Evolutionary conservation across 257 asterid species (phyloP).

Genomic region (Nemophila menziesii): DNA sequence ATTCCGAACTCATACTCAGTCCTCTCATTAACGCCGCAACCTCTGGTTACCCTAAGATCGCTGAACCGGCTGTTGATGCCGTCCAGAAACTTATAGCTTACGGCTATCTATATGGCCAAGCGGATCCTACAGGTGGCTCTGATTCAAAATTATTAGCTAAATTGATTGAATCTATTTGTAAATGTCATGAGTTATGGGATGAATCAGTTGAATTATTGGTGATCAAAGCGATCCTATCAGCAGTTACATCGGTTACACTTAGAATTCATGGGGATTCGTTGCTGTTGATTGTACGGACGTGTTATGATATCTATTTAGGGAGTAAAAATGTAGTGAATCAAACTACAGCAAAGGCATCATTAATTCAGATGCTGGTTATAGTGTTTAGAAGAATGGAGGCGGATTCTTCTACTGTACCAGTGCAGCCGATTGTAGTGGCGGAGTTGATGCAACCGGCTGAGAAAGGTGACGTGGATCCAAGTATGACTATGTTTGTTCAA

Average conservation of each 20-base stretch:
- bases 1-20: slow-evolving; percentile 61
- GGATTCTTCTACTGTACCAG: slow-evolving; percentile 74
- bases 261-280: slow-evolving; percentile 86
- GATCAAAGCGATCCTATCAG: slow-evolving; percentile 69
- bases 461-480: slow-evolving; percentile 67
- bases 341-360: slow-evolving; percentile 87
- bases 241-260: slow-evolving; percentile 71
- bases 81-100: slow-evolving; percentile 81
- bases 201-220: slow-evolving; percentile 69
- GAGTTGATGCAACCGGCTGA: slow-evolving; percentile 86
- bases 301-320: slow-evolving; percentile 66
- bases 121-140: slow-evolving; percentile 61
- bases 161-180: slow-evolving; percentile 72
- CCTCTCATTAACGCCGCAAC: slow-evolving; percentile 67
- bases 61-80: slow-evolving; percentile 85
- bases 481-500: slow-evolving; percentile 82
- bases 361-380: slow-evolving; percentile 92
- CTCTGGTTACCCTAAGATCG: slow-evolving; percentile 50
- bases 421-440: slow-evolving; percentile 95
- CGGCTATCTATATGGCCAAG: slow-evolving; percentile 78
- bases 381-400: slow-evolving; percentile 99
- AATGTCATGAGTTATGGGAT: slow-evolving; percentile 79
- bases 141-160: slow-evolving; percentile 58
- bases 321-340: slow-evolving; percentile 91
- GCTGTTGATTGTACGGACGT: slow-evolving; percentile 79